These are phyloP conservation scores for Candida silvatica DNA, from an alignment of 805 yeast species.

Conservation along the genomic window DNA sequence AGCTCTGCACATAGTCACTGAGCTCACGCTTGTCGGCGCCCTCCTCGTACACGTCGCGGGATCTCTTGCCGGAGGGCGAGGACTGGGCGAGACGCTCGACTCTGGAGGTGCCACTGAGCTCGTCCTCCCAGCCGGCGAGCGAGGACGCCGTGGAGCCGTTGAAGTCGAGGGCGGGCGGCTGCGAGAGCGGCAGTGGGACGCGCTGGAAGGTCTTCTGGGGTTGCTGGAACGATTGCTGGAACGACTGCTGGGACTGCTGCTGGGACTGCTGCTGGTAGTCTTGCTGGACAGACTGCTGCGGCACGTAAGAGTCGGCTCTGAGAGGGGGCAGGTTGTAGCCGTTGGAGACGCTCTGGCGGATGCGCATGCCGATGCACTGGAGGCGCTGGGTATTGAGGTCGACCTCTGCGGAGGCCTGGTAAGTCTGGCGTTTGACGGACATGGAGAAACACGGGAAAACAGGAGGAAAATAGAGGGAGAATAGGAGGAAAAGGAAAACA, in stretches of 20 bases:
- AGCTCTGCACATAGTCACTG: constrained; percentile 24
- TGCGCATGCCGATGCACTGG: constrained; percentile 60
- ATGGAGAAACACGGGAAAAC: too few relatives aligned
- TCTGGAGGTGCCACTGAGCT: constrained; percentile 8
- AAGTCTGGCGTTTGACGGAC: neutral
- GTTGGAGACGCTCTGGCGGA: constrained; percentile 56
- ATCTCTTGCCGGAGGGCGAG: neutral
- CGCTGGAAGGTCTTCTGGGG: neutral
- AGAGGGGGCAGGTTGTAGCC: constrained; percentile 34
- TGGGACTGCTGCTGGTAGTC: constrained; percentile 13
- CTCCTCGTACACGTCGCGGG: constrained; percentile 1
- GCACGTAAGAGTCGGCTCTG: neutral
- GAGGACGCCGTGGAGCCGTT: constrained; percentile 34
- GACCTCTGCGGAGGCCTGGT: neutral
- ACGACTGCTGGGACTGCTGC: neutral
- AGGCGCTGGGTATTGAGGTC: constrained; percentile 30
- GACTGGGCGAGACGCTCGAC: constrained; percentile 3
- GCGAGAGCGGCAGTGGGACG: neutral
- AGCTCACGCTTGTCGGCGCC: constrained; percentile 3
- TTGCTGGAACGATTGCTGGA: neutral
- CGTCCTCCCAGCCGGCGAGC: constrained; percentile 35
- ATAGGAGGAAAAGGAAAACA: too few relatives aligned
- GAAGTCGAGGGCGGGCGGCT: constrained; percentile 7
- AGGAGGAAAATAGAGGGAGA: too few relatives aligned
- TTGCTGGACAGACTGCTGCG: constrained; percentile 3